A percentile compares a stretch with the other conserved stretches of the same genome.
Evolutionary conservation across 2,329 filamentous ascomycete species (phyloP).

Genomic region (Aspergillus sojae): DNA sequence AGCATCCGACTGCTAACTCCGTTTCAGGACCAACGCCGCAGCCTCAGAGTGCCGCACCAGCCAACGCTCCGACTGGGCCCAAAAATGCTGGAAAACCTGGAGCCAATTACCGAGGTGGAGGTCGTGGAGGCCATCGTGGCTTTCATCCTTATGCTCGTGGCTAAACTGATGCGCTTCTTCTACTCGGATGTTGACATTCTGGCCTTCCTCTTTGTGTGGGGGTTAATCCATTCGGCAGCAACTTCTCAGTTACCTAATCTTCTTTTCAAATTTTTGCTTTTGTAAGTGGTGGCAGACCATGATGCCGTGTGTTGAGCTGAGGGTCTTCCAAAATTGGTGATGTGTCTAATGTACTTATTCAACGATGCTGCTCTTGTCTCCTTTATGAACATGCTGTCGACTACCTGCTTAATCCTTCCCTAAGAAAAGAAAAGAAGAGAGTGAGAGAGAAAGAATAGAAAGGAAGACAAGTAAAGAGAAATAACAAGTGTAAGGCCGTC

Average conservation of each 20-base stretch:
- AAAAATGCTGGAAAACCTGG: conserved; percentile 93
- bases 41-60: conserved; percentile 61
- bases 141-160: conserved; percentile 74
- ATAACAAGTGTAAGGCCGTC: neutral
- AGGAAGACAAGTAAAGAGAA: neutral
- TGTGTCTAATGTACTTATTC: conserved; percentile 17
- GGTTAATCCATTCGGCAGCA: neutral
- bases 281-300: neutral
- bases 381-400: neutral
- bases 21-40: conserved; percentile 44
- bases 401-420: neutral
- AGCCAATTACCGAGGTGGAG: conserved; percentile 90
- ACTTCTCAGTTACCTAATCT: neutral
- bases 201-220: neutral
- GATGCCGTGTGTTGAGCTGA: neutral
- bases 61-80: conserved; percentile 88
- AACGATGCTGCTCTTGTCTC: conserved; percentile 1
- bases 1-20: conserved; percentile 30
- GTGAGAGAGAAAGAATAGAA: neutral
- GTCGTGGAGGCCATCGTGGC: conserved; percentile 71
- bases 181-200: neutral
- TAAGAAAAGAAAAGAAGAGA: neutral
- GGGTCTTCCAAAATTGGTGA: neutral
- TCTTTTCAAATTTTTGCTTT: conserved; percentile 5
- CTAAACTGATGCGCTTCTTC: conserved; percentile 13